Percentiles rank a stretch among this genome's conserved stretches.
Evolutionary conservation across 208 protist species (phyloP).

Genomic region (Lotmaria passim): DNA sequence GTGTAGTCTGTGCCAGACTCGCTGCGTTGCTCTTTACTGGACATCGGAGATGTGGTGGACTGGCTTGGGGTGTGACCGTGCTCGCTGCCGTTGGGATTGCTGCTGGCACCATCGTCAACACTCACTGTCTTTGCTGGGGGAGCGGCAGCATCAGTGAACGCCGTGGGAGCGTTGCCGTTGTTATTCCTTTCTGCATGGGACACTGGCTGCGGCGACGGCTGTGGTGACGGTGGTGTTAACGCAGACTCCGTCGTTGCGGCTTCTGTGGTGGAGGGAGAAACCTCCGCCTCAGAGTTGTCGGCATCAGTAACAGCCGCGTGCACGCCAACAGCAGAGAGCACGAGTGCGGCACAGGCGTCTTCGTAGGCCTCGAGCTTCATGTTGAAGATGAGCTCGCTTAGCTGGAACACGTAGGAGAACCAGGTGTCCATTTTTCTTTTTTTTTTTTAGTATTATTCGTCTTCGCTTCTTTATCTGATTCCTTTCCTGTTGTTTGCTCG

Average conservation of each 20-base stretch:
- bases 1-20: neutral
- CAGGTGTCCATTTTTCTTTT: constrained; percentile 43
- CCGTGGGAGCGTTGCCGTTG: no score
- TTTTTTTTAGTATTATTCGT: neutral
- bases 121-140: neutral
- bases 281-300: neutral
- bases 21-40: neutral
- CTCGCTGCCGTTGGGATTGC: constrained; percentile 2
- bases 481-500: neutral
- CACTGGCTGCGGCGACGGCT: no score
- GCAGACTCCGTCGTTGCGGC: neutral
- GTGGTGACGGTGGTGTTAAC: no score
- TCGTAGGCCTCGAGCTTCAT: constrained; percentile 70
- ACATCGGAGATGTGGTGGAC: constrained; percentile 2
- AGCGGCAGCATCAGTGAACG: no score
- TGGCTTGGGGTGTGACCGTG: constrained; percentile 5
- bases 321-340: constrained; percentile 15
- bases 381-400: constrained; percentile 54
- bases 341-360: constrained; percentile 39
- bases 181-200: no score
- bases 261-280: neutral
- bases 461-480: neutral
- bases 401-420: constrained; percentile 50
- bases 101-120: neutral
- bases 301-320: neutral